Conservation (phyloP, 371 early-diverging fungal genomes). For the Mortierella sp. region DNA sequence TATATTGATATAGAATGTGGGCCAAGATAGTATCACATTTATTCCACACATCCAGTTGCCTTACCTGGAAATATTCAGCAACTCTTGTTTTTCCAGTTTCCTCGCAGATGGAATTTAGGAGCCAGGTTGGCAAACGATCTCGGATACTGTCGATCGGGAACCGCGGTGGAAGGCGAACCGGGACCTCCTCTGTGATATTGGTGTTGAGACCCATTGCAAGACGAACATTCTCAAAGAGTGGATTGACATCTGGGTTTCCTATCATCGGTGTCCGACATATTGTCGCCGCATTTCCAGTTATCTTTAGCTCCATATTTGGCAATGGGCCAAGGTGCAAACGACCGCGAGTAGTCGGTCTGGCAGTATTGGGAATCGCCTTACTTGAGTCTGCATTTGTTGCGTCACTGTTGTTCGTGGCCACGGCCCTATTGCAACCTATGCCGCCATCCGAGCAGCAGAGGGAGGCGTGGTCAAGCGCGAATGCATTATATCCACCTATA, state of each 20-base stretch:
- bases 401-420: not conserved
- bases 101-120: slow-evolving; percentile 17
- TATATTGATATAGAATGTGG: not conserved
- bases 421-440: not conserved
- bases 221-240: slow-evolving; percentile 53
- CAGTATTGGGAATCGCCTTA: not conserved
- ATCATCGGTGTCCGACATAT: slow-evolving; percentile 49
- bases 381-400: not conserved
- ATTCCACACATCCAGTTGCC: not conserved
- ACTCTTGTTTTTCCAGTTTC: slow-evolving; percentile 29
- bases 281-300: slow-evolving; percentile 8
- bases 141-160: slow-evolving; percentile 26
- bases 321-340: slow-evolving; percentile 57
- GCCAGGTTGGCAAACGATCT: slow-evolving; percentile 35
- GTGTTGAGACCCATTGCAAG: slow-evolving; percentile 55
- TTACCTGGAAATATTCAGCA: slow-evolving; percentile 52
- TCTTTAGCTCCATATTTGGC: slow-evolving; percentile 24
- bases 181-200: slow-evolving; percentile 49
- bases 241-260: slow-evolving; percentile 49
- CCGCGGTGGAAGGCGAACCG: slow-evolving; percentile 38
- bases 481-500: slow-evolving; percentile 45
- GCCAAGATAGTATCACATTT: not conserved
- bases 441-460: slow-evolving; percentile 17
- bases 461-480: slow-evolving; percentile 21
- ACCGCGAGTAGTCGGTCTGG: slow-evolving; percentile 20